Conservation (phyloP, 1,284 basidiomycete genomes). For the Wolfiporia cocos region DNA sequence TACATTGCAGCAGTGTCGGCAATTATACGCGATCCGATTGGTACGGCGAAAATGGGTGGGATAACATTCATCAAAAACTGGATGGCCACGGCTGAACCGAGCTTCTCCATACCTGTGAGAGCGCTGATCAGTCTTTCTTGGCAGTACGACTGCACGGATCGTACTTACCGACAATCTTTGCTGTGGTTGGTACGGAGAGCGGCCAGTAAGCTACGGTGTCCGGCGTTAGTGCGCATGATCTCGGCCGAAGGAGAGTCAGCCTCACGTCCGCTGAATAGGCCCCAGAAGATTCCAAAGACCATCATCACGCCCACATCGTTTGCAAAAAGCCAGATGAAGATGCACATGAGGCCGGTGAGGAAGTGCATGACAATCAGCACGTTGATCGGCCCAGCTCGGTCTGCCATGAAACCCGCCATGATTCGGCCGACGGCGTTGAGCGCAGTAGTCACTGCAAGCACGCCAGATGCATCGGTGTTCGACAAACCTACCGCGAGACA, state of each 20-base stretch:
- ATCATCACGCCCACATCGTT: conserved; percentile 1
- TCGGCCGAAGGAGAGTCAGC: too few relatives aligned
- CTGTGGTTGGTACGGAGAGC: conserved; percentile 1
- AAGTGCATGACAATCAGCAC: conserved; percentile 3
- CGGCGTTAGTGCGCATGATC: too few relatives aligned
- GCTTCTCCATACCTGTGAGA: conserved; percentile 5
- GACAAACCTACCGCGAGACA: conserved; percentile 3
- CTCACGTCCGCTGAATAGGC: conserved; percentile 4
- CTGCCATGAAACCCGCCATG: conserved; percentile 5
- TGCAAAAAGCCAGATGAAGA: conserved; percentile 6
- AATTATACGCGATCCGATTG: conserved; percentile 8
- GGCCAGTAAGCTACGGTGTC: conserved; percentile 5
- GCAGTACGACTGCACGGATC: neutral
- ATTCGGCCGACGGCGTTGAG: conserved; percentile 1
- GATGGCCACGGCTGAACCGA: conserved; percentile 7
- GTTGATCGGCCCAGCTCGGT: conserved; percentile 2
- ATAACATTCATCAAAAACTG: conserved; percentile 10
- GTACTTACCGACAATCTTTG: conserved; percentile 7
- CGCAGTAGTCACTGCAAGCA: conserved; percentile 2
- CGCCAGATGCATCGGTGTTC: conserved; percentile 2
- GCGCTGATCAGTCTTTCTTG: neutral
- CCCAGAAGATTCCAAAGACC: conserved; percentile 4
- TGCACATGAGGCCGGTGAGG: conserved; percentile 5
- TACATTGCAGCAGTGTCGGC: neutral
- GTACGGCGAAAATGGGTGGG: conserved; percentile 8